phyloP scores from a whole-genome alignment of 2,329 filamentous ascomycete genomes.

The Scolecobasidium constrictum region DNA sequence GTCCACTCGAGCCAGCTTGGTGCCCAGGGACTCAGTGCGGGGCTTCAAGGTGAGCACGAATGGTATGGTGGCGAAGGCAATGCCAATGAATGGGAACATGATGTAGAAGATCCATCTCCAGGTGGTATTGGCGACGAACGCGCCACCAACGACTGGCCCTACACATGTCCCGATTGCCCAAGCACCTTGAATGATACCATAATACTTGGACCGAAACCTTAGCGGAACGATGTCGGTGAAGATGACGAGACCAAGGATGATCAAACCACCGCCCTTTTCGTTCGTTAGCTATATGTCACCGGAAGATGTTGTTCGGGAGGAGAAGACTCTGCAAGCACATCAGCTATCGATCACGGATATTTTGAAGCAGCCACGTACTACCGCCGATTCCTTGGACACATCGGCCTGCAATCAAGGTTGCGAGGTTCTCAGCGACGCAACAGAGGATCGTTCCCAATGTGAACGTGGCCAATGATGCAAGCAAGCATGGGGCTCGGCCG shows the following conservation, averaged over 20 bases:
- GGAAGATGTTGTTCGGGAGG: too few species aligned
- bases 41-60: conserved; percentile 4
- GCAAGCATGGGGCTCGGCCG: conserved; percentile 31
- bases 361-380: too few species aligned
- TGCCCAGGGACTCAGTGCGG: conserved; percentile 1
- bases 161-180: conserved; percentile 24
- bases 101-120: conserved; percentile 29
- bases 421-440: conserved; percentile 30
- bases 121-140: conserved; percentile 14
- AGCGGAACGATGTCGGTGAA: conserved; percentile 14
- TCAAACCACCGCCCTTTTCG: conserved; percentile 40
- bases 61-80: conserved; percentile 15
- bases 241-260: conserved; percentile 26
- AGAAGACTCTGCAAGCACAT: too few species aligned
- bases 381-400: conserved; percentile 39
- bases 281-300: too few species aligned
- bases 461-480: conserved; percentile 31
- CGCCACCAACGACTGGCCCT: conserved; percentile 23
- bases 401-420: conserved; percentile 32
- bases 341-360: too few species aligned
- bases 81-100: conserved; percentile 24
- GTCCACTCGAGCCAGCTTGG: conserved; percentile 23
- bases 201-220: conserved; percentile 6
- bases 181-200: conserved; percentile 8
- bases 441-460: conserved; percentile 33